Base-by-base conservation (phyloP, 2,329 filamentous ascomycete species). In the Fusarium staphyleae region DNA sequence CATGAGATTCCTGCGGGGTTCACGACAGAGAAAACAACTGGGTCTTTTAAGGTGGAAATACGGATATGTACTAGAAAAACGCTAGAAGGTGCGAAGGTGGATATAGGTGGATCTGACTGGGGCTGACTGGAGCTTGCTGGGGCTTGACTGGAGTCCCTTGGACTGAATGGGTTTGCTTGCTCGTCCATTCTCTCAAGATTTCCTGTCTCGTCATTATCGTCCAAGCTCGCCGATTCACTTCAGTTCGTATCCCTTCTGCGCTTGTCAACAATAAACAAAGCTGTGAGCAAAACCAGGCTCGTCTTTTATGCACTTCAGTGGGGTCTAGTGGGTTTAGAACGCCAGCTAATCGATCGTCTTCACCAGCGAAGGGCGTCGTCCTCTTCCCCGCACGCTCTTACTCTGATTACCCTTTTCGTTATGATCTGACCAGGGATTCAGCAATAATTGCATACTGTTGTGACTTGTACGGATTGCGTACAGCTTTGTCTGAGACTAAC, bases 21-120 rank as follows among this genome's bases (percentile, higher is more conserved):
- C 36, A 45, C 46, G 19, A 56, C 48, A 48, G 41, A 45, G 45
- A 37, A 19, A 37, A 36, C 41, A 13, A 37, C 48, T 47, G 28
- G 42, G 36, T 24, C 22, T 24, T 24, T 19, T 18, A 36, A 36
- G 32, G 30, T 48, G 57, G 54, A 40, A 14, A 26, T 18, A 49
- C n/a, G n/a, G n/a, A n/a, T n/a, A 35, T 30, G 51, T 59, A 46
- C 65, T 67, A 66, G 65, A 67, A 67, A 50, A 58, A 40, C 64
- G 64, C 66, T 68, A 68, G 66, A 68, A 68, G 52, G 55, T 37
- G 46, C 52, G 15, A 51, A 39, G 51, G 56, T 54, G 59, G 49
- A 48, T 48, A 62, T 52, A 57, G 28, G 40, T 52, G 52, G 41
- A 28, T 29, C 16, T 36, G 13, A 22, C 30, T 41, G 54, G 55